phyloP scores from a whole-genome alignment of 176 grass and related monocot genomes.

The Eragrostis curvula region DNA sequence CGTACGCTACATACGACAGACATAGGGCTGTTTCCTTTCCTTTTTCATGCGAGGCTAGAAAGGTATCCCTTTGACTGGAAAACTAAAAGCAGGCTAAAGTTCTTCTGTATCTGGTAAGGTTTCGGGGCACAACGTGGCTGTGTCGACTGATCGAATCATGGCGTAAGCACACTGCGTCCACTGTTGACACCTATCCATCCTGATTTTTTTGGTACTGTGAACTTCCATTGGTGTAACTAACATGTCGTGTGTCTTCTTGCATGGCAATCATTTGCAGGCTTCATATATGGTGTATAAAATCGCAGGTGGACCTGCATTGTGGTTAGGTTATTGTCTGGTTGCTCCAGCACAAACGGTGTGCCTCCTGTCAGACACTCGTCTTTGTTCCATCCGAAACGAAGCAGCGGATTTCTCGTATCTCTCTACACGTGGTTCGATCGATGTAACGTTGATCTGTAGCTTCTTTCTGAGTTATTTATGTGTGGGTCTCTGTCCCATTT shows the following conservation, averaged over 20 bases:
- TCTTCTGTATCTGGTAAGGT: background rate
- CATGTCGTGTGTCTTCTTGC: background rate
- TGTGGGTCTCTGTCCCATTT: background rate
- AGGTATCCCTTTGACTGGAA: no score
- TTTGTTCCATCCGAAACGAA: background rate
- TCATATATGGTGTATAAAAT: background rate
- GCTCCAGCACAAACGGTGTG: background rate
- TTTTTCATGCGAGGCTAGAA: no score
- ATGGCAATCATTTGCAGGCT: background rate
- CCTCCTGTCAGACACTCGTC: background rate
- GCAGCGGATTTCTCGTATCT: conserved; percentile 15
- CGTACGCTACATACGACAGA: no score
- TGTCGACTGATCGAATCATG: background rate
- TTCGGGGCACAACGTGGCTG: background rate
- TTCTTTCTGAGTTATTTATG: background rate
- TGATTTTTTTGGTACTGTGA: background rate
- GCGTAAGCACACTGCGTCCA: background rate
- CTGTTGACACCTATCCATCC: background rate
- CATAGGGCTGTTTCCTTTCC: no score
- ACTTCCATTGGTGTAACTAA: conserved; percentile 6
- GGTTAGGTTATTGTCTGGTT: background rate
- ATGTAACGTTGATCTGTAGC: background rate
- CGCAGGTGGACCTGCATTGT: background rate
- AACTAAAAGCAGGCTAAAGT: no score
- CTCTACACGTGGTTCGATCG: conserved; percentile 1